Percentiles rank a stretch among this genome's conserved stretches.
Conservation (phyloP, 305 asterid species). For the Fraxinus angustifolia region DNA sequence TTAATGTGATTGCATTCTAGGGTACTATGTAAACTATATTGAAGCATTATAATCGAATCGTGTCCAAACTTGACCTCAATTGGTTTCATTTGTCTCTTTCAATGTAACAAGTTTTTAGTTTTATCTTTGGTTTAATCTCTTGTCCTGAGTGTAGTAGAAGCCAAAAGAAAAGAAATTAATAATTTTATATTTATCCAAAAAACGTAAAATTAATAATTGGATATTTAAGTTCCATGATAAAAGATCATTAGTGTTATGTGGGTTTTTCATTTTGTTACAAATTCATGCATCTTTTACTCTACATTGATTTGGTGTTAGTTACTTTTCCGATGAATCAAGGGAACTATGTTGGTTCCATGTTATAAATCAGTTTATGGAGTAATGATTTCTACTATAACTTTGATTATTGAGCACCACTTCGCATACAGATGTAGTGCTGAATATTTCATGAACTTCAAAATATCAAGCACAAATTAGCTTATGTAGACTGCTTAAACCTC, state of each 20-base stretch:
- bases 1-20: not conserved
- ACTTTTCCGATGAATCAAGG: not conserved
- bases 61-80: not conserved
- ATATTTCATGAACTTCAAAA: not conserved
- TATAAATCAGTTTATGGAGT: not conserved
- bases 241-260: not conserved
- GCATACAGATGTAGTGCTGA: not conserved
- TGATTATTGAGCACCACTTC: not conserved
- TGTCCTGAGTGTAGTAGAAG: not conserved
- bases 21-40: not conserved
- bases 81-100: not conserved
- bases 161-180: not conserved
- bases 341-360: not conserved
- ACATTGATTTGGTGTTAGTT: not conserved
- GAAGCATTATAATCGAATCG: not conserved
- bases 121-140: not conserved
- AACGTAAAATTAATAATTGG: not conserved
- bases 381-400: not conserved
- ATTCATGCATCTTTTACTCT: not conserved
- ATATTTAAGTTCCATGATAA: not conserved
- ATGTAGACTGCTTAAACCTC: not conserved
- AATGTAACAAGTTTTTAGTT: not conserved
- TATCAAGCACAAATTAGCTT: not conserved
- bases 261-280: not conserved
- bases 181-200: not conserved